phyloP scores from a whole-genome alignment of 441 rosid species.

The Euphorbia schlechtendalii region DNA sequence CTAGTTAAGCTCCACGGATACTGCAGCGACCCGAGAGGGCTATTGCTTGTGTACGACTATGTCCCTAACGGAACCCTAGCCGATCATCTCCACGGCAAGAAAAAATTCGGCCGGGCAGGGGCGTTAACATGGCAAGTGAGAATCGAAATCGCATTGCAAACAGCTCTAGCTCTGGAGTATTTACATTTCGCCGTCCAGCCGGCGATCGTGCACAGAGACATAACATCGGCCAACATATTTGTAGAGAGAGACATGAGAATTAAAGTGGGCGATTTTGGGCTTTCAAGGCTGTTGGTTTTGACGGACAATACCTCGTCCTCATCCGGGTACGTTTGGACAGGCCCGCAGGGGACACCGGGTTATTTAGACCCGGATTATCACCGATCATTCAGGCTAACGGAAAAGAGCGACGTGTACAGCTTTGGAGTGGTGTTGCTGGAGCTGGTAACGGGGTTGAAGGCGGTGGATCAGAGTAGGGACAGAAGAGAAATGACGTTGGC shows the following conservation, averaged over 20 bases:
- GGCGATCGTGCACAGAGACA: slow-evolving; percentile 71
- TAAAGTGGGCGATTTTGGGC: slow-evolving; percentile 81
- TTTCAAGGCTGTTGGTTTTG: slow-evolving; percentile 56
- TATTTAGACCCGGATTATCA: slow-evolving; percentile 88
- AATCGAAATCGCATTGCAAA: slow-evolving; percentile 68
- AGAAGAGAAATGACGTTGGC: slow-evolving; percentile 79
- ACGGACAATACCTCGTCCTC: slow-evolving; percentile 44
- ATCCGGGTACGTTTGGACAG: slow-evolving; percentile 69
- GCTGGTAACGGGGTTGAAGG: slow-evolving; percentile 69
- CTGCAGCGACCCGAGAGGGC: slow-evolving; percentile 89
- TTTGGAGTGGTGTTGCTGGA: slow-evolving; percentile 80
- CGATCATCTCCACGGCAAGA: slow-evolving; percentile 68
- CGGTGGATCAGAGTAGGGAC: slow-evolving; percentile 77
- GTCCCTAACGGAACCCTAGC: slow-evolving; percentile 83
- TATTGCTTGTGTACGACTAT: slow-evolving; percentile 71
- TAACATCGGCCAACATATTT: slow-evolving; percentile 75
- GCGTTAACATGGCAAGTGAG: slow-evolving; percentile 57
- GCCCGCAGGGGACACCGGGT: slow-evolving; percentile 93
- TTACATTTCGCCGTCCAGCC: slow-evolving; percentile 60
- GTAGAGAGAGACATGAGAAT: slow-evolving; percentile 76
- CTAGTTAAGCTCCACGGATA: slow-evolving; percentile 88
- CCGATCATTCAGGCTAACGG: slow-evolving; percentile 78
- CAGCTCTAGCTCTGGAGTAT: slow-evolving; percentile 66
- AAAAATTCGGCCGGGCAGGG: slow-evolving; percentile 22
- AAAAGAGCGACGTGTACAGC: slow-evolving; percentile 83